Evolutionary conservation across 1,284 basidiomycete genomes (phyloP), one percentile per base, ranked within the genome.

Genomic region (Inonotus hispidus): DNA sequence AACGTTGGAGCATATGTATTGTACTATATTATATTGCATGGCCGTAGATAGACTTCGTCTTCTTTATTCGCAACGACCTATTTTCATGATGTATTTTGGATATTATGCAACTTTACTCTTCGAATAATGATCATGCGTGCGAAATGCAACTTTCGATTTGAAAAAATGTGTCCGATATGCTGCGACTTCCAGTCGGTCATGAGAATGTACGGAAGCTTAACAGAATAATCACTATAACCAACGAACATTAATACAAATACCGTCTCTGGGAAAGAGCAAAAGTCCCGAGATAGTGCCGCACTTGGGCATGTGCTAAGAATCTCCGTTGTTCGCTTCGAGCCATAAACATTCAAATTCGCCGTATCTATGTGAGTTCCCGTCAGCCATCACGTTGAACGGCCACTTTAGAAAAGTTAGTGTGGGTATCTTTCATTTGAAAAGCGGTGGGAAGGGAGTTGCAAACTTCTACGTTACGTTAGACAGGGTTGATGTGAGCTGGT

Each of bases 21-120:
- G 13, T 49, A 14, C 11, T 11, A 7, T 56, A 56, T 56, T 43
- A 10, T 56, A 47, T 29, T 29, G n/a, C n/a, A 45, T 32, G 25
- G 29, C 5, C 46, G 55, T 56, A 56, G 37, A 56, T 56, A 56
- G 55, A 56, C 21, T 55, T 27, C 21, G 16, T 55, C 23, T 14
- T 16, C 23, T 41, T 41, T 8, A 41, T 37, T 56, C 41, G 25
- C 25, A n/a, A 27, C 50, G 1, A 52, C 32, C n/a, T 52, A 14
- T 13, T 32, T 35, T 52, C 50, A 23, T 25, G 32, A 32, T 56
- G 41, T 38, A 56, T 46, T 14, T 52, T 27, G 25, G 25, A 52
- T 19, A n/a, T n/a, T 27, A 52, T 52, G 50, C 32, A 32, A n/a
- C 27, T 52, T 25, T n/a, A 4, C 5, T 29, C 14, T 19, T 16